phyloP scores from a whole-genome alignment of 768 basidiomycete species.

The Tricholoma matsutake region DNA sequence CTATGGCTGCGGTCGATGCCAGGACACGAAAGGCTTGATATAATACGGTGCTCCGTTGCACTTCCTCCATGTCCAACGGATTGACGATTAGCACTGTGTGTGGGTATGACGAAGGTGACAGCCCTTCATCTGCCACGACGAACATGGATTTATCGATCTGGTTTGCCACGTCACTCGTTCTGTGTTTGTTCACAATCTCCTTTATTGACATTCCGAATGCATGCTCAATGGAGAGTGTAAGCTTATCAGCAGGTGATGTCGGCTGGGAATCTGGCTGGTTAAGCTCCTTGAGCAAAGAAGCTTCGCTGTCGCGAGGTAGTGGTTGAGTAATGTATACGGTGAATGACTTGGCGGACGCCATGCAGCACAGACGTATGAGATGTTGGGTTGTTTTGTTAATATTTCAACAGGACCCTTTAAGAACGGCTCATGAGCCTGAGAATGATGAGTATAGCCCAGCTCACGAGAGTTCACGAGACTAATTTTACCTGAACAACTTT shows the following conservation, averaged over 20 bases:
- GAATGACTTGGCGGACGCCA: neutral
- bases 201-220: conserved; percentile 7
- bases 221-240: conserved; percentile 6
- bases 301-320: conserved; percentile 1
- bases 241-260: neutral
- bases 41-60: neutral
- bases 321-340: conserved; percentile 13
- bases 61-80: neutral
- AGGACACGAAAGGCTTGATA: conserved; percentile 12
- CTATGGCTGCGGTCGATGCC: conserved; percentile 9
- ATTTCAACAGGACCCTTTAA: no score
- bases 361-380: no score
- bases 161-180: neutral
- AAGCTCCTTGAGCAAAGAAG: conserved; percentile 7
- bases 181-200: conserved; percentile 5
- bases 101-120: conserved; percentile 12
- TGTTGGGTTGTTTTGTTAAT: no score
- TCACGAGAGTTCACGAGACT: no score
- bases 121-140: conserved; percentile 14
- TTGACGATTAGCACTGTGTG: conserved; percentile 17
- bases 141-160: conserved; percentile 9
- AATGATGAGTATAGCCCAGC: no score
- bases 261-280: conserved; percentile 6
- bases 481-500: no score
- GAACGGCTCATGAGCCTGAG: no score